Evolutionary conservation across 345 rosid genomes (phyloP), one percentile per base, ranked within the genome.

Genomic region (Barbarea vulgaris): DNA sequence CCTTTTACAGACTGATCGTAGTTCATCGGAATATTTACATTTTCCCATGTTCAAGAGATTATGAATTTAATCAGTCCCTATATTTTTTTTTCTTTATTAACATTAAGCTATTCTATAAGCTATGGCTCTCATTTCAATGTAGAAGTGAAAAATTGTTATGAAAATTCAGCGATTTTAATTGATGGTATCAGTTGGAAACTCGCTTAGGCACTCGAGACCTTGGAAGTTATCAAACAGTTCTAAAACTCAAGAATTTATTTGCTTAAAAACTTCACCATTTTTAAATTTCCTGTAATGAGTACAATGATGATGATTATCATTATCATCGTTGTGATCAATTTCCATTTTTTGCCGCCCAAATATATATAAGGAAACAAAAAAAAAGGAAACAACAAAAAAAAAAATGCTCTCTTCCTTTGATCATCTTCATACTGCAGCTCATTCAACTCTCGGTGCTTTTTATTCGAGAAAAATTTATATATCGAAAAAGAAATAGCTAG

Each of bases 1-100:
- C 54, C 18, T 64, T 41, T 64, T 63, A 77, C 67, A 70, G 71
- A 77, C 72, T 34, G 36, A 69, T 19, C 46, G 7, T 55, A 74
- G 73, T 48, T 48, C 48, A 7, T 48, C 30, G 52, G 25, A 39
- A 36, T 48, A 66, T 66, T 36, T 48, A 4, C n/a, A 12, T 48
- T 51, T 48, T n/a, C 21, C 33, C 62, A 36, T 36, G 57, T 44
- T 73, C 19, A 28, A 52, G 54, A 30, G 25, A 21, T 62, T 53
- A 62, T 76, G 69, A 48, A 53, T 28, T 52, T 61, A 50, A 2
- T 47, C 52, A 13, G 51, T 67, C 25, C 59, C 3, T 55, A 2
- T 4, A 12, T 22, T 15, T 39, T n/a, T 37, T 24, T 52, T 7
- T 31, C 46, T 57, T 55, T 58, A 33, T 31, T 19, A 46, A 47